Conservation (phyloP, 2,329 filamentous ascomycete genomes). For the Colletotrichum lupini region DNA sequence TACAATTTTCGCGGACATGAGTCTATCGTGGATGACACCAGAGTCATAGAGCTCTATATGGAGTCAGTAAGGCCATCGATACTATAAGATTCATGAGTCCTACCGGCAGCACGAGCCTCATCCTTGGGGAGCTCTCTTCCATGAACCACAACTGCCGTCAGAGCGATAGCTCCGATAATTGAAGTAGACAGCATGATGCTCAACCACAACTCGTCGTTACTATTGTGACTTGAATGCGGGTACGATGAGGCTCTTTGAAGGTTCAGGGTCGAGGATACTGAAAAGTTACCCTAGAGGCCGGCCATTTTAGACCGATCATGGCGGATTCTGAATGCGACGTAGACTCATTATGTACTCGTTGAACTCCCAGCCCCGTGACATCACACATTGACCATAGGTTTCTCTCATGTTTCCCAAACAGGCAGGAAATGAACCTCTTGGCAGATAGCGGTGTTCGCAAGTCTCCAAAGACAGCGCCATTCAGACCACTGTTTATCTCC, state of each 20-base stretch:
- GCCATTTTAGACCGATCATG: not conserved
- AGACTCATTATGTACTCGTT: not conserved
- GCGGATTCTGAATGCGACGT: not conserved
- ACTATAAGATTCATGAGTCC: not conserved
- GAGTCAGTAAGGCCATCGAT: not conserved
- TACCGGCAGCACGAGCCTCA: constrained; percentile 36
- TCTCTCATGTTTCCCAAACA: constrained; percentile 4
- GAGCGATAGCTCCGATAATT: constrained; percentile 21
- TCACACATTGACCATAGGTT: not conserved
- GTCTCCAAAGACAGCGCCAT: not conserved
- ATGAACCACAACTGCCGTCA: constrained; percentile 29
- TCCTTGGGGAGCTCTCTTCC: constrained; percentile 38
- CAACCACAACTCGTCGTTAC: no score
- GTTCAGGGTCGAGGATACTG: not conserved
- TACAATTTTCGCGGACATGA: constrained; percentile 39
- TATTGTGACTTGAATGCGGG: no score
- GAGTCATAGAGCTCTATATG: constrained; percentile 39
- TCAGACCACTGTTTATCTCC: not conserved
- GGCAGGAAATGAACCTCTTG: constrained; percentile 31
- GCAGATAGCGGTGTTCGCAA: constrained; percentile 1
- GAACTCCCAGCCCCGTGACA: not conserved
- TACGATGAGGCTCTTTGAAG: not conserved
- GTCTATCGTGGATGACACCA: constrained; percentile 37
- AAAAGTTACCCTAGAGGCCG: not conserved
- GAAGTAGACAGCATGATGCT: constrained; percentile 37